Evolutionary conservation across 129 eudicot genomes (phyloP).

Genomic region (Artemisia argyi): DNA sequence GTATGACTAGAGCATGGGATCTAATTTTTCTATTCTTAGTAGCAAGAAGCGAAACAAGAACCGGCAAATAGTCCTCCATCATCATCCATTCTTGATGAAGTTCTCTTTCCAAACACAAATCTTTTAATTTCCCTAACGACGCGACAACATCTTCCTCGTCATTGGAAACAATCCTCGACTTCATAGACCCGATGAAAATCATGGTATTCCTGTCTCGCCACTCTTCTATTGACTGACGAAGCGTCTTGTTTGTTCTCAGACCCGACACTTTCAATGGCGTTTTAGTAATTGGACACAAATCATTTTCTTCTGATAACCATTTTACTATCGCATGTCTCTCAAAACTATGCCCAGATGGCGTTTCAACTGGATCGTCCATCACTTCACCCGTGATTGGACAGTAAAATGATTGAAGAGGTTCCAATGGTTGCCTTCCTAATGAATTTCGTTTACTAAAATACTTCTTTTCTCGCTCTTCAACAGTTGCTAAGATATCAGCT

Average conservation of each 20-base stretch:
- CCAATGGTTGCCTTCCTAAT: slow-evolving; percentile 42
- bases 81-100: slow-evolving; percentile 53
- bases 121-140: slow-evolving; percentile 29
- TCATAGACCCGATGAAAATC: slow-evolving; percentile 48
- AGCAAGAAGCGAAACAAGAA: slow-evolving; percentile 42
- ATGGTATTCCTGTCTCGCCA: slow-evolving; percentile 55
- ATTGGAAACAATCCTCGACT: slow-evolving; percentile 36
- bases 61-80: slow-evolving; percentile 53
- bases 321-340: slow-evolving; percentile 47
- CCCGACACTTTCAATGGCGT: slow-evolving; percentile 36
- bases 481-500: slow-evolving; percentile 41
- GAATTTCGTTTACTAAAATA: slow-evolving; percentile 48
- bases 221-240: slow-evolving; percentile 50
- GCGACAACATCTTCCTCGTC: slow-evolving; percentile 49
- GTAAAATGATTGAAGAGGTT: slow-evolving; percentile 50
- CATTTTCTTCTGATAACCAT: slow-evolving; percentile 48
- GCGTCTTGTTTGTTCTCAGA: slow-evolving; percentile 47
- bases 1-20: slow-evolving; percentile 34
- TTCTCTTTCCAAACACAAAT: slow-evolving; percentile 35
- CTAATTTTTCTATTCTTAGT: slow-evolving; percentile 30
- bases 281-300: slow-evolving; percentile 49
- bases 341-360: slow-evolving; percentile 43
- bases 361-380: slow-evolving; percentile 58
- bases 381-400: slow-evolving; percentile 54
- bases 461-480: slow-evolving; percentile 42